These are phyloP conservation scores for Cucurbitaria berberidis DNA, from an alignment of 2,329 filamentous ascomycete genomes.

Conservation along the genomic window DNA sequence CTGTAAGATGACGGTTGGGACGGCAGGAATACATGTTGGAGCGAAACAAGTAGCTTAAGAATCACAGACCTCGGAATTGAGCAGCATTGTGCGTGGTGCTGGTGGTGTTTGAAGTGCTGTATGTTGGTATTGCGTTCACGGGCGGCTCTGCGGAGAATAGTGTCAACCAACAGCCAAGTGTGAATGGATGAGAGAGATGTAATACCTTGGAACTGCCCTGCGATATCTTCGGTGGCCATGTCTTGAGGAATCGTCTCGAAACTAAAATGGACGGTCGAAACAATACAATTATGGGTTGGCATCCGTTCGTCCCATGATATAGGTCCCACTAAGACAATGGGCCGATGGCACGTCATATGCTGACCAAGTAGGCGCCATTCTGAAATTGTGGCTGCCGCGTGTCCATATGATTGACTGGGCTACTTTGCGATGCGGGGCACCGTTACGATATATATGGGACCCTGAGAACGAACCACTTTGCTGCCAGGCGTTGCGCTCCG, in stretches of 20 bases:
- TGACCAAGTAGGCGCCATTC: slow-evolving; percentile 7
- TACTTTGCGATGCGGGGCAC: neutral
- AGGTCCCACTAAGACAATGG: neutral
- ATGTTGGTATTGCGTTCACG: neutral
- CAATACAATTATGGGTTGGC: neutral
- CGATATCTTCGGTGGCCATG: neutral
- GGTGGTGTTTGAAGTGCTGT: neutral
- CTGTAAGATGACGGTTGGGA: neutral
- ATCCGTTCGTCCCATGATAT: neutral
- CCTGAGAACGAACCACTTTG: neutral
- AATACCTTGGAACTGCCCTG: neutral
- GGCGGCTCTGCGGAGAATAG: neutral
- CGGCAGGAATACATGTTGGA: neutral
- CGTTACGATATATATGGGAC: neutral
- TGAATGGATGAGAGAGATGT: neutral
- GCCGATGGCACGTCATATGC: slow-evolving; percentile 16
- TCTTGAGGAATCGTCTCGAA: neutral
- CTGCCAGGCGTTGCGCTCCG: neutral
- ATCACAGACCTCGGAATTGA: slow-evolving; percentile 16
- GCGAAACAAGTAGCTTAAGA: neutral
- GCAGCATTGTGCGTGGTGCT: neutral
- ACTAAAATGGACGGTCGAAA: neutral
- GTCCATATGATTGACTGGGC: slow-evolving; percentile 10
- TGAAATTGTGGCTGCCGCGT: slow-evolving; percentile 10
- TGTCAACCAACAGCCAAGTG: neutral